Conservation (phyloP, 1,284 basidiomycete species). For the Malassezia cuniculi region DNA sequence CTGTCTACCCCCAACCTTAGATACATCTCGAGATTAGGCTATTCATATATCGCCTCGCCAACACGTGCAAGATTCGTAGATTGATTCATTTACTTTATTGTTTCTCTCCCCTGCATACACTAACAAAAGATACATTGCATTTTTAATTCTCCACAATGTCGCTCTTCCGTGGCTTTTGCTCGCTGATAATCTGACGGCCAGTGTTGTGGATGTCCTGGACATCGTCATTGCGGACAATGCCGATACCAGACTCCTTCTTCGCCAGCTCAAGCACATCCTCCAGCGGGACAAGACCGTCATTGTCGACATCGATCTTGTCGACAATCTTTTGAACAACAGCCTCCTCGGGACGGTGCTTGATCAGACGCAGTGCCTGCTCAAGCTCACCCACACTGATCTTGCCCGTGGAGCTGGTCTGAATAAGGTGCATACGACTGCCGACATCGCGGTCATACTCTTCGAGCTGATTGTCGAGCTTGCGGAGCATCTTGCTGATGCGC, state of each 20-base stretch:
- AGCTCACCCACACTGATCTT: constrained; percentile 81
- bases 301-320: constrained; percentile 87
- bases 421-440: constrained; percentile 81
- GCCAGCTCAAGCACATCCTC: constrained; percentile 46
- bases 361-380: constrained; percentile 76
- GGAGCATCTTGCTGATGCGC: constrained; percentile 86
- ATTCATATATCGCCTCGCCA: no score
- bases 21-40: no score
- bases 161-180: constrained; percentile 30
- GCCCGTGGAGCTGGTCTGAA: constrained; percentile 79
- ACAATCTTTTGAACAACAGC: constrained; percentile 77
- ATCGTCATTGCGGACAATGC: constrained; percentile 35
- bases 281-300: constrained; percentile 70
- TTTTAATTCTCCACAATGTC: constrained; percentile 26
- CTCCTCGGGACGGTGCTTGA: constrained; percentile 80
- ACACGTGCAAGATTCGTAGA: no score
- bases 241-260: constrained; percentile 43
- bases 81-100: no score
- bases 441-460: constrained; percentile 70
- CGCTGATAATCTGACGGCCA: constrained; percentile 15
- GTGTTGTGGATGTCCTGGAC: constrained; percentile 29
- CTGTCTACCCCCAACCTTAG: no score
- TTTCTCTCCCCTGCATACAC: no score
- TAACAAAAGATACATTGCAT: no score
- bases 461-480: constrained; percentile 84